A percentile compares a stretch with the other conserved stretches of the same genome.
Evolutionary conservation across 345 rosid genomes (phyloP).

Genomic region (Brassica rapa): DNA sequence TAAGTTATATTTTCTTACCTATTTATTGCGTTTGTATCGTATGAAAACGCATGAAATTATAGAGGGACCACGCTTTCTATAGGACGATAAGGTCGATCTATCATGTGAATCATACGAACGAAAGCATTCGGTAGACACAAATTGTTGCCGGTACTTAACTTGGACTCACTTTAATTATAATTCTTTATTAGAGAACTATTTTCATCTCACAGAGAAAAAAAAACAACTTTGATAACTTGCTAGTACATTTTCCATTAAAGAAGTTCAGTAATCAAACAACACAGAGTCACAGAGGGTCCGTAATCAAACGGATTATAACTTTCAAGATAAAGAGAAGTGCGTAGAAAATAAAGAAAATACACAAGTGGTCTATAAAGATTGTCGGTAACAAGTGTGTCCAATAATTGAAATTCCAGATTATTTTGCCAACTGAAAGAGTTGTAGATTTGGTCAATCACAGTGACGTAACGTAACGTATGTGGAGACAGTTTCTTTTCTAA

Average conservation of each 20-base stretch:
- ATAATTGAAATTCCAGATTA: constrained; percentile 25
- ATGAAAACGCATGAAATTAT: constrained; percentile 32
- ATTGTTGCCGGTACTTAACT: constrained; percentile 16
- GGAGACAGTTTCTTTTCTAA: constrained; percentile 4
- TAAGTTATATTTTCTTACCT: not conserved
- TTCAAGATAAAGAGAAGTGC: not conserved
- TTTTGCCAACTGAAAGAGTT: constrained; percentile 8
- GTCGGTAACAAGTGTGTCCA: constrained; percentile 22
- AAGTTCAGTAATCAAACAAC: constrained; percentile 23
- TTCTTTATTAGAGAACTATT: not conserved
- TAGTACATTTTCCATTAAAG: constrained; percentile 14
- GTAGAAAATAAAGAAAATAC: constrained; percentile 12
- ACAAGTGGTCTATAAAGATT: constrained; percentile 18
- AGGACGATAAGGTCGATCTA: constrained; percentile 33
- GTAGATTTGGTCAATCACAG: constrained; percentile 20
- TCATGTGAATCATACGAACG: not conserved
- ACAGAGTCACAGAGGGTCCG: not conserved
- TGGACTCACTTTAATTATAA: constrained; percentile 4
- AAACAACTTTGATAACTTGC: not conserved
- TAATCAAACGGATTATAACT: constrained; percentile 11
- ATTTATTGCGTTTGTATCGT: constrained; percentile 26
- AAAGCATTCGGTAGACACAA: constrained; percentile 1
- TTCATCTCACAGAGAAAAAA: not conserved
- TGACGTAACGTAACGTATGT: constrained; percentile 26
- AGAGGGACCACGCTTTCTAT: constrained; percentile 28